These are phyloP conservation scores for Trichophyton schoenleinii DNA, from an alignment of 2,329 filamentous ascomycete species.

Conservation along the genomic window DNA sequence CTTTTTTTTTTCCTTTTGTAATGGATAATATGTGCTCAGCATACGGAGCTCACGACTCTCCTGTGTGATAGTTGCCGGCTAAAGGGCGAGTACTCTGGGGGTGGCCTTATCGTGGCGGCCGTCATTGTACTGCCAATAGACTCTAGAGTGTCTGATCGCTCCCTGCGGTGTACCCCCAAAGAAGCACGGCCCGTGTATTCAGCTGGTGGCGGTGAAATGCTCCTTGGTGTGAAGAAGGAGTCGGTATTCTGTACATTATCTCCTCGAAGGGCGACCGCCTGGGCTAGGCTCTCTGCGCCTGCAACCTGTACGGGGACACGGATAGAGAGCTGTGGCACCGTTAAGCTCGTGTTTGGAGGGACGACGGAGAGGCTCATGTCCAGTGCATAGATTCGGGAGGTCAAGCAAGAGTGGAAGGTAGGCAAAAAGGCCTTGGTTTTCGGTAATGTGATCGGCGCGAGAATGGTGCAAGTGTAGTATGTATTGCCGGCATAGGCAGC, in stretches of 20 bases:
- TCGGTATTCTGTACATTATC: constrained; percentile 3
- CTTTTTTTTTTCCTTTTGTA: neutral
- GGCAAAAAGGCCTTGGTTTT: constrained; percentile 49
- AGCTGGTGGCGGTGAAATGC: constrained; percentile 6
- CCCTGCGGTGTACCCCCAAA: neutral
- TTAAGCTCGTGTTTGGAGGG: constrained; percentile 34
- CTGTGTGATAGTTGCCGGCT: neutral
- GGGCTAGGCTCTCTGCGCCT: constrained; percentile 7
- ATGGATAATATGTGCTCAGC: neutral
- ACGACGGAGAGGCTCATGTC: constrained; percentile 46
- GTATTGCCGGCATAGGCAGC: constrained; percentile 33
- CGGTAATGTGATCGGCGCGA: constrained; percentile 52
- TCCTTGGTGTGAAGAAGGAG: constrained; percentile 13
- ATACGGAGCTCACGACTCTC: neutral
- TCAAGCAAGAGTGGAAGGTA: constrained; percentile 57
- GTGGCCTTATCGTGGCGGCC: neutral
- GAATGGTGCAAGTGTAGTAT: constrained; percentile 51
- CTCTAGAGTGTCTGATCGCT: neutral
- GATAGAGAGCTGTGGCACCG: constrained; percentile 29
- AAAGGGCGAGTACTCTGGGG: constrained; percentile 2
- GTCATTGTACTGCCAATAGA: neutral
- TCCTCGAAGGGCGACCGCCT: constrained; percentile 2
- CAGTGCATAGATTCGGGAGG: constrained; percentile 51
- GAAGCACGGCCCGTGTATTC: constrained; percentile 8
- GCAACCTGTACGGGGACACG: constrained; percentile 35